A percentile compares a stretch with the other conserved stretches of the same genome.
Evolutionary conservation across 2,329 filamentous ascomycete genomes (phyloP).

Genomic region (Sclerotiophoma versabilis): DNA sequence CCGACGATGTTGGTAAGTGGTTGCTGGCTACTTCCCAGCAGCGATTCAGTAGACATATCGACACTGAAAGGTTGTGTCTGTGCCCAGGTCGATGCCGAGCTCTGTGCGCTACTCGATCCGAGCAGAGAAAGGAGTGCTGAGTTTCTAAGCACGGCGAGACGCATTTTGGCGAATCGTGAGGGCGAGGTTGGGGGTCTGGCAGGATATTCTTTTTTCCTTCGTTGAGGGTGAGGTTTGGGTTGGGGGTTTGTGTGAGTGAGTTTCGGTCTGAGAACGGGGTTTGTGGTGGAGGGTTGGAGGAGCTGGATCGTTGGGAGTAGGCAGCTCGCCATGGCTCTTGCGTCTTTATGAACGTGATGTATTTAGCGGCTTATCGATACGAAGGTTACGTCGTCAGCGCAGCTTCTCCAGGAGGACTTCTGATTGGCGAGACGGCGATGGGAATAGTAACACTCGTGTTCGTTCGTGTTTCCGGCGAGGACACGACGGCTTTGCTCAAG

Average conservation of each 20-base stretch:
- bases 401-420: neutral
- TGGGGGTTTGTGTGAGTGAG: neutral
- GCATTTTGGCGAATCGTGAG: slow-evolving; percentile 19
- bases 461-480: slow-evolving; percentile 3
- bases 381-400: slow-evolving; percentile 7
- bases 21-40: slow-evolving; percentile 10
- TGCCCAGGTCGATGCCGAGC: slow-evolving; percentile 6
- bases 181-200: neutral
- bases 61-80: slow-evolving; percentile 28
- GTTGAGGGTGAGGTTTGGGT: neutral
- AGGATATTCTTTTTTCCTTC: neutral
- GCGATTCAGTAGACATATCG: slow-evolving; percentile 14
- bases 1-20: slow-evolving; percentile 8
- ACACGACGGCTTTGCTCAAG: neutral
- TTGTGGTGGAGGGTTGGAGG: slow-evolving; percentile 8
- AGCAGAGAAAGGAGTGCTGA: slow-evolving; percentile 24
- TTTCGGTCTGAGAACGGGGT: slow-evolving; percentile 4
- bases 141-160: slow-evolving; percentile 9
- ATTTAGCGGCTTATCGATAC: slow-evolving; percentile 7
- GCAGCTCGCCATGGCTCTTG: slow-evolving; percentile 6
- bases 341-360: neutral
- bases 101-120: slow-evolving; percentile 17
- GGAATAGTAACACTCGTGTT: neutral
- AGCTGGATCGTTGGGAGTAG: slow-evolving; percentile 9
- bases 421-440: slow-evolving; percentile 4